Percentiles rank a stretch among this genome's conserved stretches.
phyloP scores from a whole-genome alignment of 1,284 basidiomycete genomes.

The Marasmius oreades region DNA sequence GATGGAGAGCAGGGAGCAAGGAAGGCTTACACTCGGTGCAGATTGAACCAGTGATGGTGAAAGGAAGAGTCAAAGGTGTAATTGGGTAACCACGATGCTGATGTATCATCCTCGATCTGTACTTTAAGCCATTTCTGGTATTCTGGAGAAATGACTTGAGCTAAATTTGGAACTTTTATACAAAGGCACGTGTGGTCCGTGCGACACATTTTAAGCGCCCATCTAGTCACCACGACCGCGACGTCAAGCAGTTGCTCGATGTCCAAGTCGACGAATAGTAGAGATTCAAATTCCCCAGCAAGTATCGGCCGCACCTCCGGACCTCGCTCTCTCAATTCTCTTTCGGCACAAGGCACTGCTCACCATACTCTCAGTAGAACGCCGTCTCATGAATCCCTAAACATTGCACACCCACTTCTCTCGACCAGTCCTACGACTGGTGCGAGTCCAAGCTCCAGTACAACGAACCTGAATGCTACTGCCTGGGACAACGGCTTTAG shows the following conservation, averaged over 20 bases:
- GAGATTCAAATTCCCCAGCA: constrained; percentile 7
- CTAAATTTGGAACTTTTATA: too few relatives aligned
- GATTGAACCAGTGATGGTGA: constrained; percentile 31
- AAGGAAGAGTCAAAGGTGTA: constrained; percentile 42
- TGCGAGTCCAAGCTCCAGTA: not conserved
- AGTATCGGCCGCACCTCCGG: constrained; percentile 11
- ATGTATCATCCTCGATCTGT: too few relatives aligned
- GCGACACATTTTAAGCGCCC: too few relatives aligned
- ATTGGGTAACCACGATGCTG: not conserved
- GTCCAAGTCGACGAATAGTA: not conserved
- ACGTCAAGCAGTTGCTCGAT: not conserved
- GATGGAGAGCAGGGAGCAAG: constrained; percentile 44
- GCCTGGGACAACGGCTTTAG: constrained; percentile 13
- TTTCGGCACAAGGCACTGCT: not conserved
- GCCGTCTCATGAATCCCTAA: constrained; percentile 50
- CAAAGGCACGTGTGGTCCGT: too few relatives aligned
- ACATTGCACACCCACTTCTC: constrained; percentile 58
- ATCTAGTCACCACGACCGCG: not conserved
- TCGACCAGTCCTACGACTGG: constrained; percentile 24
- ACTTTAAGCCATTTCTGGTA: too few relatives aligned
- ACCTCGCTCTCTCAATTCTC: not conserved
- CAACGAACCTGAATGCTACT: constrained; percentile 1
- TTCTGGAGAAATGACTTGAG: too few relatives aligned
- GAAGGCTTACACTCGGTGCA: constrained; percentile 29
- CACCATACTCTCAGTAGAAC: constrained; percentile 18